Evolutionary conservation across 495 filamentous ascomycete genomes (phyloP), one percentile per base, ranked within the genome.

Genomic region (Penicillium salamii): DNA sequence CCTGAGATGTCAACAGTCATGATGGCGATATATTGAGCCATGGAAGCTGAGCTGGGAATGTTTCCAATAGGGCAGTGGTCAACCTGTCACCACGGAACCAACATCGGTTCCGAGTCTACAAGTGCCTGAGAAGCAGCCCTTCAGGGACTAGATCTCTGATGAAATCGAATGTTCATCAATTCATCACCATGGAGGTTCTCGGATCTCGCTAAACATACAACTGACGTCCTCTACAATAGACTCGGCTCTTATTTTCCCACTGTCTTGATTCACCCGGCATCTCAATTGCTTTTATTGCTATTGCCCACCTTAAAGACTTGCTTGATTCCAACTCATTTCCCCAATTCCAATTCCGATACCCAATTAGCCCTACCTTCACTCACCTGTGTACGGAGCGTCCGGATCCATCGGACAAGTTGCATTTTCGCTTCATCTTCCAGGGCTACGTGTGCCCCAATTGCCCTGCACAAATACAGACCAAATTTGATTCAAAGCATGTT

Each of bases 101-200:
- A 9, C 14, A 42, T 35, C 43, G 23, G 35, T 45, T 51, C 12
- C 15, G 14, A 41, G 19, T 34, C 37, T 15, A n/a, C n/a, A 14
- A 45, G 42, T 13, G 18, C 42, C 40, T 37, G 42, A 48, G 6
- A 37, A 34, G 21, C 24, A 46, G 13, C 23, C 23, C 34, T 36
- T 40, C 24, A 39, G 32, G 46, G 51, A 43, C 18, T n/a, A 34
- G 23, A 8, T n/a, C 20, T n/a, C 42, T 39, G 42, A 65, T 62
- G 59, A 58, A 59, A 65, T 65, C 49, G 51, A 57, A 35, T 23
- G 32, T 39, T 47, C 53, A 62, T 65, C 50, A 58, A 31, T 31
- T 20, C 46, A 48, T 54, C 42, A 51, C 29, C 31, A 18, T 26
- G 34, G 18, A 24, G 29, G 12, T 37, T 39, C 12, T 21, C 14